Evolutionary conservation across 352 stramenopile genomes (phyloP).

Genomic region (Blastocystis sp.): DNA sequence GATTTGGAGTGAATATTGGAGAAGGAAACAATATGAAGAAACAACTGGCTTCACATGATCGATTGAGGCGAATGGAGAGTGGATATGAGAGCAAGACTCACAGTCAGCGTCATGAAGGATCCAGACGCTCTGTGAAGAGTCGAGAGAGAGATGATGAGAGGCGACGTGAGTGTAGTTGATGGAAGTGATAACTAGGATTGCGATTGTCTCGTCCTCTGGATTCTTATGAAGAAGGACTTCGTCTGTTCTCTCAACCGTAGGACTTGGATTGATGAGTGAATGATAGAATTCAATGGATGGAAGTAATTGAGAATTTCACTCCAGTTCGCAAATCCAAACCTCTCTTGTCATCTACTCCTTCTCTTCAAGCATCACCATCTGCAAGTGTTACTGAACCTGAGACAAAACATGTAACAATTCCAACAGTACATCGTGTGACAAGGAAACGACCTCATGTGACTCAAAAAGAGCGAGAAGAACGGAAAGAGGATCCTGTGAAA

Average conservation of each 20-base stretch:
- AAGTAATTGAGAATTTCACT: neutral
- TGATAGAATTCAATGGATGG: neutral
- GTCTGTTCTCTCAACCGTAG: neutral
- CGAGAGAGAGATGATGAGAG: neutral
- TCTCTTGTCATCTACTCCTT: neutral
- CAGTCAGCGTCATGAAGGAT: no score
- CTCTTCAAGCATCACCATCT: neutral
- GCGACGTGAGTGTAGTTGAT: neutral
- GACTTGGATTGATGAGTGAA: neutral
- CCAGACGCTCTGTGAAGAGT: neutral
- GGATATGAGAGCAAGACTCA: no score
- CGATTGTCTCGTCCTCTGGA: slow-evolving; percentile 5
- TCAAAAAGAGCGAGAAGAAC: neutral
- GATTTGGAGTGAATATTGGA: neutral
- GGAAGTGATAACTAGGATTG: neutral
- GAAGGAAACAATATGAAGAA: no score
- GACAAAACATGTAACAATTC: neutral
- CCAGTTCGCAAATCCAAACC: neutral
- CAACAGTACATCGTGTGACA: neutral
- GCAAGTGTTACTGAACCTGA: neutral
- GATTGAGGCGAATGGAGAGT: no score
- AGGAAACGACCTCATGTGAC: neutral
- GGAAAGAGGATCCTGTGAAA: neutral
- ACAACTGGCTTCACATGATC: no score
- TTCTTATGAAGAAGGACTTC: neutral